Evolutionary conservation across 805 yeast species (phyloP), one percentile per base, ranked within the genome.

Genomic region (Monosporozyma aerobia): DNA sequence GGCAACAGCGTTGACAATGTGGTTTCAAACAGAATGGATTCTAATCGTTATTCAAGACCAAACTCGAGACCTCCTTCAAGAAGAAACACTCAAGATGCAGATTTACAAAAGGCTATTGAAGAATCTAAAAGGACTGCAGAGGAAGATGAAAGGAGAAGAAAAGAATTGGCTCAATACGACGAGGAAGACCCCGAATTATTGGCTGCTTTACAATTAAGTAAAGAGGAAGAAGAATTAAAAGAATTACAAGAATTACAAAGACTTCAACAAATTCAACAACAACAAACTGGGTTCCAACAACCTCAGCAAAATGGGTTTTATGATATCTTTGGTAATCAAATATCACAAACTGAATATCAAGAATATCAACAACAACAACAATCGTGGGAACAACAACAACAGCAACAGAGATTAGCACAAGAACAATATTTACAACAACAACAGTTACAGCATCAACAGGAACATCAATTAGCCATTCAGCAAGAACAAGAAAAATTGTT

Each of bases 111-210:
- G 48, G 97, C 96, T 0, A 72, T 92, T 51, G 96, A 86, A 59
- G 85, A 84, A 63, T 85, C 95, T 50, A 79, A 80, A 62, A 67
- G 76, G 60, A 87, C 96, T 1, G 97, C 95, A 0, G 90, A 85
- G 57, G 90, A 87, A 56, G 97, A 90, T 59, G 86, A 81, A 56
- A 75, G 74, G 51, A 75, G 83, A 56, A 74, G 82, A 59, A 71
- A 73, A 48, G 66, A 58, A 40, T 37, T 57, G 43, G 52, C 52
- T 11, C 48, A 51, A 11, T 55, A 54, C 44, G 55, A 57, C 41
- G 58, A 62, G 14, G 61, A 62, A 44, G 67, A 64, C 45, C 61
- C 63, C 16, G 69, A 66, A 50, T 53, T 64, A 35, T 63, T 61
- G 48, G 59, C 68, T 40, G 67, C 68, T 6, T 53, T 64, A 47